Conservation (phyloP, 148 eudicot species). For the Bassia scoparia region DNA sequence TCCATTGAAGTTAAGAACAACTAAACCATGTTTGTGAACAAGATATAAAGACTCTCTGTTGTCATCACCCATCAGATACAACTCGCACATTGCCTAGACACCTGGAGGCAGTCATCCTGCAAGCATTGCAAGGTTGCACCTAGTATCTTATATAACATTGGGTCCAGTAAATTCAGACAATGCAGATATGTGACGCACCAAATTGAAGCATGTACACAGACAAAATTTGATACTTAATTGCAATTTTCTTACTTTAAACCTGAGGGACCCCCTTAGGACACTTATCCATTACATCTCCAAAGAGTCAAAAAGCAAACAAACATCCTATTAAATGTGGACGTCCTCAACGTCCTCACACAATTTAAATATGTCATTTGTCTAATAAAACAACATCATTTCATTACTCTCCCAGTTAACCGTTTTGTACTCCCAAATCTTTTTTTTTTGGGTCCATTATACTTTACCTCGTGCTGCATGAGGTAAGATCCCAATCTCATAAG, state of each 20-base stretch:
- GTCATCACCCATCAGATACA: not conserved
- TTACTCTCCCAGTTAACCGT: too few relatives aligned
- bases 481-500: too few relatives aligned
- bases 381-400: too few relatives aligned
- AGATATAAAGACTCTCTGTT: not conserved
- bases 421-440: too few relatives aligned
- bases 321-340: not conserved
- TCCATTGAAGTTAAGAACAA: not conserved
- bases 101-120: not conserved
- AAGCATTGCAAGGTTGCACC: not conserved
- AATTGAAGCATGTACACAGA: not conserved
- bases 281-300: not conserved
- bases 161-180: not conserved
- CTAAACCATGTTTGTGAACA: not conserved
- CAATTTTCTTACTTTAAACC: not conserved
- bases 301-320: not conserved
- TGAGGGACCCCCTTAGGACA: not conserved
- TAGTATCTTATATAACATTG: not conserved
- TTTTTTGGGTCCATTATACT: too few relatives aligned
- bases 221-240: not conserved
- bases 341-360: not conserved
- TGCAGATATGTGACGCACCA: too few relatives aligned
- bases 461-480: too few relatives aligned
- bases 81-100: not conserved
- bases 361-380: too few relatives aligned